A percentile compares a stretch with the other conserved stretches of the same genome.
These are phyloP conservation scores for Acarospora socialis DNA, from an alignment of 2,329 filamentous ascomycete genomes.

Conservation along the genomic window DNA sequence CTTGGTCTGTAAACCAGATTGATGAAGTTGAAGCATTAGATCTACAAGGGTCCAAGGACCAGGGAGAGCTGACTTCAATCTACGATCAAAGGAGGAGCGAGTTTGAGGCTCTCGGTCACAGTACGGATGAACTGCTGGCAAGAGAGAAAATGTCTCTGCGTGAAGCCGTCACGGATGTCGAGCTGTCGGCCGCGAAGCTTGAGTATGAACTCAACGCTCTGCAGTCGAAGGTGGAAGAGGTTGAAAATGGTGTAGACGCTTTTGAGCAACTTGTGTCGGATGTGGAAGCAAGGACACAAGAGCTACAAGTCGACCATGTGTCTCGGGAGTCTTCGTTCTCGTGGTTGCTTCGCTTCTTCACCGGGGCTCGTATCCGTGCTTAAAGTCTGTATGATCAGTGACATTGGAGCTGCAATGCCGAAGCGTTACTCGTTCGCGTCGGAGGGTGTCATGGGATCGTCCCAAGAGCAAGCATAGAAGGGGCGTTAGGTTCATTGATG, in stretches of 20 bases:
- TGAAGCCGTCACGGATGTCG: constrained; percentile 63
- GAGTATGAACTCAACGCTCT: constrained; percentile 83
- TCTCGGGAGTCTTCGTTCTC: constrained; percentile 49
- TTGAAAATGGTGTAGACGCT: constrained; percentile 66
- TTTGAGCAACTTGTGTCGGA: constrained; percentile 68
- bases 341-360: constrained; percentile 26
- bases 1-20: constrained; percentile 31
- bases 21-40: constrained; percentile 44
- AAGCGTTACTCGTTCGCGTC: too few relatives aligned
- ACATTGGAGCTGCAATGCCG: too few relatives aligned
- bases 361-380: neutral
- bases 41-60: constrained; percentile 45
- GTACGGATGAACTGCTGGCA: constrained; percentile 52
- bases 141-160: constrained; percentile 55
- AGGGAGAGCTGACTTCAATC: constrained; percentile 49
- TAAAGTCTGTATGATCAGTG: neutral
- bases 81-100: constrained; percentile 58
- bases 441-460: too few relatives aligned
- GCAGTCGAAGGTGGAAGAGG: constrained; percentile 68
- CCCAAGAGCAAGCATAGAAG: too few relatives aligned
- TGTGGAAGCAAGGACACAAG: constrained; percentile 48
- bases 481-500: too few relatives aligned
- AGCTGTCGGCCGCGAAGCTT: constrained; percentile 66
- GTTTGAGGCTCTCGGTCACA: constrained; percentile 52
- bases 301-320: constrained; percentile 47